These are phyloP conservation scores for Barnettozyma salicaria DNA, from an alignment of 805 yeast genomes.

Conservation along the genomic window DNA sequence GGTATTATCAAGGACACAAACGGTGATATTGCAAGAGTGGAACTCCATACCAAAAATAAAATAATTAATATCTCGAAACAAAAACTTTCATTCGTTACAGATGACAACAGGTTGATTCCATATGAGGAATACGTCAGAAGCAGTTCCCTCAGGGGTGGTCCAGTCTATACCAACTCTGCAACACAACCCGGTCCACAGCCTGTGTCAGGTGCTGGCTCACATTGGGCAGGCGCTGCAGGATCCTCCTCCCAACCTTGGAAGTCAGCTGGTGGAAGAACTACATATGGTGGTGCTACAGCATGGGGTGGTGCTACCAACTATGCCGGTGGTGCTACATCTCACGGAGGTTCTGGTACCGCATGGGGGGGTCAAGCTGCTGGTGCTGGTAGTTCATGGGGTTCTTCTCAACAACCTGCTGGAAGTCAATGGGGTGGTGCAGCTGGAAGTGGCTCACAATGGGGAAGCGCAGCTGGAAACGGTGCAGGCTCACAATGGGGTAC, in stretches of 20 bases:
- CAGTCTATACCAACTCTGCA: slow-evolving; percentile 12
- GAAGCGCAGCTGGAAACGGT: slow-evolving; percentile 17
- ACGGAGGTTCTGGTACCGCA: slow-evolving; percentile 34
- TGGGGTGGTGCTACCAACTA: slow-evolving; percentile 40
- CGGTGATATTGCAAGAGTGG: slow-evolving; percentile 87
- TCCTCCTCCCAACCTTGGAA: too few species aligned
- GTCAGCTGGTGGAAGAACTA: slow-evolving; percentile 34
- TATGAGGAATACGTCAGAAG: slow-evolving; percentile 73
- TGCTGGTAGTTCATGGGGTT: slow-evolving; percentile 36
- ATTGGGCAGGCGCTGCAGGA: slow-evolving; percentile 32
- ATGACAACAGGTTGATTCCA: slow-evolving; percentile 63
- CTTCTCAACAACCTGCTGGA: slow-evolving; percentile 18
- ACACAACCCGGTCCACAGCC: slow-evolving; percentile 7
- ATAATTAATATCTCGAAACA: slow-evolving; percentile 78
- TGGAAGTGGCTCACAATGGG: slow-evolving; percentile 17
- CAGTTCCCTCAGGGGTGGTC: slow-evolving; percentile 20
- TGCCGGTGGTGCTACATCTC: slow-evolving; percentile 35
- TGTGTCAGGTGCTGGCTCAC: slow-evolving; percentile 26
- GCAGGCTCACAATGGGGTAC: slow-evolving; percentile 21
- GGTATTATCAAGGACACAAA: slow-evolving; percentile 93
- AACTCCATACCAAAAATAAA: slow-evolving; percentile 87
- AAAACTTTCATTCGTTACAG: slow-evolving; percentile 67
- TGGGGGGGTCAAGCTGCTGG: slow-evolving; percentile 29
- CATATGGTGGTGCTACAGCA: slow-evolving; percentile 44
- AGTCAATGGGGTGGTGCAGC: slow-evolving; percentile 20